Evolutionary conservation across 2,329 filamentous ascomycete genomes (phyloP).

Genomic region (Pleurostoma richardsiae): DNA sequence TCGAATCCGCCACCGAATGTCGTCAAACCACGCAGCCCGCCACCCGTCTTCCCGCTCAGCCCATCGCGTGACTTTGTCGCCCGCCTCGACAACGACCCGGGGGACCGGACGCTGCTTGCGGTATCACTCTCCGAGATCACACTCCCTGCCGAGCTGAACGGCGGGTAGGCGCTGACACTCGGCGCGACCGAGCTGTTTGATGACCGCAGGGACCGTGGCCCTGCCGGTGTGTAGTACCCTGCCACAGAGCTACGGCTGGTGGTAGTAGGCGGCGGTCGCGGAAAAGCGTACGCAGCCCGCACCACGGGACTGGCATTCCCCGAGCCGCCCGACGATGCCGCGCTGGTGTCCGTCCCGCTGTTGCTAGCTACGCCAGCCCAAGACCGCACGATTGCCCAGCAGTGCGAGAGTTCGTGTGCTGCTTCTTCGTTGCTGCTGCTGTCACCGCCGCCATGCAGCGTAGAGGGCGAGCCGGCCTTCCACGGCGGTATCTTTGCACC

Average conservation of each 20-base stretch:
- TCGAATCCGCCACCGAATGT: conserved; percentile 11
- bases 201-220: conserved; percentile 16
- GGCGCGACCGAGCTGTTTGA: conserved; percentile 11
- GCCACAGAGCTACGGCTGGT: conserved; percentile 12
- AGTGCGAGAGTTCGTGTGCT: conserved; percentile 45
- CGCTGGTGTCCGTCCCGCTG: conserved; percentile 17
- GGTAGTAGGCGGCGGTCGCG: conserved; percentile 15
- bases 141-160: conserved; percentile 20
- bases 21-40: conserved; percentile 8
- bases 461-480: conserved; percentile 26
- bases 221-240: conserved; percentile 12
- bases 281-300: conserved; percentile 13
- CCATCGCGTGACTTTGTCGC: conserved; percentile 5
- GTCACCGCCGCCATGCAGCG: conserved; percentile 6
- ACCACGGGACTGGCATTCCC: conserved; percentile 15
- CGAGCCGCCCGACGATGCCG: conserved; percentile 11
- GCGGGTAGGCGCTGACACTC: conserved; percentile 13
- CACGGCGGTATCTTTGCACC: conserved; percentile 50
- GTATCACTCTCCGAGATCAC: conserved; percentile 21
- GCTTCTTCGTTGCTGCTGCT: conserved; percentile 26
- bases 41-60: conserved; percentile 1
- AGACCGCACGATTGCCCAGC: conserved; percentile 39
- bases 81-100: conserved; percentile 7
- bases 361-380: conserved; percentile 26
- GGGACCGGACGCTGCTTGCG: conserved; percentile 17